phyloP scores from a whole-genome alignment of 2,329 filamentous ascomycete genomes.

The Erysiphe neolycopersici region DNA sequence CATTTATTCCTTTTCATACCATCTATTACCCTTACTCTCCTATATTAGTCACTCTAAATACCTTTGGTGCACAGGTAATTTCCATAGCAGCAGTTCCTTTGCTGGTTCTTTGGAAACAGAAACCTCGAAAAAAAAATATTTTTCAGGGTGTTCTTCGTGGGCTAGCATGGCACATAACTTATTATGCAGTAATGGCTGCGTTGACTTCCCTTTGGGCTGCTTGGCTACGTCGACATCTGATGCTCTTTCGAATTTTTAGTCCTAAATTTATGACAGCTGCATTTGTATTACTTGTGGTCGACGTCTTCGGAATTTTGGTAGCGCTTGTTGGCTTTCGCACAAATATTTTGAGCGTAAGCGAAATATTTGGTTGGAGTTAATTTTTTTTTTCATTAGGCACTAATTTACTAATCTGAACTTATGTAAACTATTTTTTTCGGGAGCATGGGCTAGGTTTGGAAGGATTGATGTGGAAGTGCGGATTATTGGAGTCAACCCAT shows the following conservation, averaged over 20 bases:
- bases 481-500: no score
- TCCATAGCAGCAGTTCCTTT: slow-evolving; percentile 58
- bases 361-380: slow-evolving; percentile 50
- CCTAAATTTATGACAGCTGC: slow-evolving; percentile 74
- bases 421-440: no score
- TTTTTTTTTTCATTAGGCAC: neutral
- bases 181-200: slow-evolving; percentile 58
- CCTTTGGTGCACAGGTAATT: slow-evolving; percentile 69
- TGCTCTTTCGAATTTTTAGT: slow-evolving; percentile 86
- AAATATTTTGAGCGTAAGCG: slow-evolving; percentile 52
- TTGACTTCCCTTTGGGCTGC: slow-evolving; percentile 82
- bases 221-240: slow-evolving; percentile 67
- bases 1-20: slow-evolving; percentile 64
- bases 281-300: slow-evolving; percentile 44
- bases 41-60: slow-evolving; percentile 57
- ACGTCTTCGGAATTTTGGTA: slow-evolving; percentile 44
- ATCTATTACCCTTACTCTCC: slow-evolving; percentile 80
- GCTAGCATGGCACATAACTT: slow-evolving; percentile 48
- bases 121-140: slow-evolving; percentile 30
- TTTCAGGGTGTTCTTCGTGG: slow-evolving; percentile 36
- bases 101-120: slow-evolving; percentile 68
- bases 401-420: no score
- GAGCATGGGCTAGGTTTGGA: no score
- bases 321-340: slow-evolving; percentile 48
- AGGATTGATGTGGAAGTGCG: no score